Percentiles rank a stretch among this genome's conserved stretches.
phyloP scores from a whole-genome alignment of 2,329 filamentous ascomycete species.

The Penicillium sp. region DNA sequence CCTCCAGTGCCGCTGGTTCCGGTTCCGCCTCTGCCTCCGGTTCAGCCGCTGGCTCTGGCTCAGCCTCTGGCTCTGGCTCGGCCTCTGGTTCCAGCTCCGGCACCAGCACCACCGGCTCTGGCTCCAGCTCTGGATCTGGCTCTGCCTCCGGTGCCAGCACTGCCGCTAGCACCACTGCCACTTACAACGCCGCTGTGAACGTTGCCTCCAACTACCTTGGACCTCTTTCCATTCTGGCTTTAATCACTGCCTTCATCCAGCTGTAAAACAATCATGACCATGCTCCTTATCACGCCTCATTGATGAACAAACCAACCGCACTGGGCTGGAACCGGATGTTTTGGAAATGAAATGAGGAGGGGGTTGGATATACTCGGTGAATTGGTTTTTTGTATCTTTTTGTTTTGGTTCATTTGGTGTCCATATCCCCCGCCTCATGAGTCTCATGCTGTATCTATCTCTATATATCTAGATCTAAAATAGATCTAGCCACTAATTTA shows the following conservation, averaged over 20 bases:
- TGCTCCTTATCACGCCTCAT: constrained; percentile 17
- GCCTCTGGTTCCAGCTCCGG: constrained; percentile 14
- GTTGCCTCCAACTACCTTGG: constrained; percentile 24
- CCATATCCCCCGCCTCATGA: constrained; percentile 6
- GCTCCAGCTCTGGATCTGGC: constrained; percentile 6
- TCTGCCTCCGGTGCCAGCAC: constrained; percentile 10
- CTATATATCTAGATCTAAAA: not conserved
- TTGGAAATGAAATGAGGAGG: constrained; percentile 12
- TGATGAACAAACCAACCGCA: constrained; percentile 16
- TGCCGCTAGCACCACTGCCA: constrained; percentile 7
- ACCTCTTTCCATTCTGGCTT: constrained; percentile 23
- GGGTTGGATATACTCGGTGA: constrained; percentile 4
- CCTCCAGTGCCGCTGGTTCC: constrained; percentile 13
- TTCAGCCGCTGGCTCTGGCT: constrained; percentile 12
- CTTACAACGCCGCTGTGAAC: constrained; percentile 21
- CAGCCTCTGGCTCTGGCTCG: constrained; percentile 16
- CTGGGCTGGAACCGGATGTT: constrained; percentile 24
- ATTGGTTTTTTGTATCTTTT: constrained; percentile 4
- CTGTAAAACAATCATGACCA: constrained; percentile 21
- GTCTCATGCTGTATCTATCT: constrained; percentile 5
- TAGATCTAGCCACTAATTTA: not conserved
- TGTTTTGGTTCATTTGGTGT: constrained; percentile 1
- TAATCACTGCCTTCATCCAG: constrained; percentile 32
- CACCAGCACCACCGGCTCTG: constrained; percentile 7
- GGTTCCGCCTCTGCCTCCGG: constrained; percentile 11